phyloP scores from a whole-genome alignment of 306 rosid genomes.

The Inga oerstediana region DNA sequence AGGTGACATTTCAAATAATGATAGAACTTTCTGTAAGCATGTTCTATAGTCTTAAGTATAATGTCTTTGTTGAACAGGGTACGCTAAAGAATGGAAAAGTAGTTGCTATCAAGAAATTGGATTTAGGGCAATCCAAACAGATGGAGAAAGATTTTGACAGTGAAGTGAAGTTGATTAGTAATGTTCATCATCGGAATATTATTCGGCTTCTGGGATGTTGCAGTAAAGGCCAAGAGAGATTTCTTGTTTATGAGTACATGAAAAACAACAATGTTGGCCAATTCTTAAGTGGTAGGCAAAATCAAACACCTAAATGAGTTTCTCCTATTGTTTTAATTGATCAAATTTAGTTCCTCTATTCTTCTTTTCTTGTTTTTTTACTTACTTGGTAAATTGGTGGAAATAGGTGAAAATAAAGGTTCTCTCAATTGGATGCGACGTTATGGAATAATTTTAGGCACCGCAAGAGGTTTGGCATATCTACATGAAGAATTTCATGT shows the following conservation, averaged over 20 bases:
- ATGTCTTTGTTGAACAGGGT: neutral
- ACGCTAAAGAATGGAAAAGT: neutral
- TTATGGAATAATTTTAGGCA: neutral
- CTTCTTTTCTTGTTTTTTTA: neutral
- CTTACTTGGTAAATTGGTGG: neutral
- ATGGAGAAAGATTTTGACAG: neutral
- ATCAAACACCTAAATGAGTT: neutral
- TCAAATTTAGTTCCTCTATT: neutral
- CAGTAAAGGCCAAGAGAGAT: neutral
- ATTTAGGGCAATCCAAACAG: neutral
- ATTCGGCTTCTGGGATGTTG: neutral
- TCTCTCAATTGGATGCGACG: neutral
- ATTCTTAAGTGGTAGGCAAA: neutral
- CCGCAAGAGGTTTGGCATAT: neutral
- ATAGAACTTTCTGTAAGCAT: neutral
- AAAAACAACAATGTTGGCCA: neutral
- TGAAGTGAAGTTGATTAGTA: neutral
- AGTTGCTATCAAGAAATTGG: neutral
- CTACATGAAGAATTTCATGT: neutral
- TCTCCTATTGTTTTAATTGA: neutral
- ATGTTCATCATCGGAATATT: neutral
- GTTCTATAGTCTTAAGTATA: neutral
- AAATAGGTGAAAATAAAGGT: neutral
- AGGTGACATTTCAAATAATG: neutral
- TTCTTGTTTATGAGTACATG: slow-evolving; percentile 2